A percentile compares a stretch with the other conserved stretches of the same genome.
phyloP scores from a whole-genome alignment of 495 filamentous ascomycete genomes.

The Amphirosellinia nigrospora region DNA sequence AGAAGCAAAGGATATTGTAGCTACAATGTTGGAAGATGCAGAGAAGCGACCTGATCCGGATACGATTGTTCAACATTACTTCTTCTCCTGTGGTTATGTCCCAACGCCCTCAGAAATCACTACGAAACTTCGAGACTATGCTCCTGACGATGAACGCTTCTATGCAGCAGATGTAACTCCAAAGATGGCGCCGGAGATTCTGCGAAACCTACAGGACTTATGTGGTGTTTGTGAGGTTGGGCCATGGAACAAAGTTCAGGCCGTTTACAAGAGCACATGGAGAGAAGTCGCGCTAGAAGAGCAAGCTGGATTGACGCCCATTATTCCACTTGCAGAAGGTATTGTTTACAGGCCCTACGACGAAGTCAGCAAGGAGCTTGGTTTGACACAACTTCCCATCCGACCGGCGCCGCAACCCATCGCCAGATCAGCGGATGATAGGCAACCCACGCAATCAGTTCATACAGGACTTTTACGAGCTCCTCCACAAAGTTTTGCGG shows the following conservation, averaged over 20 bases:
- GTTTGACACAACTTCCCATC: conserved; percentile 35
- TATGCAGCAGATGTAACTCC: conserved; percentile 42
- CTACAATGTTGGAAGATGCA: conserved; percentile 74
- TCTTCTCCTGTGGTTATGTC: conserved; percentile 72
- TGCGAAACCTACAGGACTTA: conserved; percentile 48
- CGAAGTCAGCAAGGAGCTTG: conserved; percentile 41
- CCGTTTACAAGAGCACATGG: conserved; percentile 65
- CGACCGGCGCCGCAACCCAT: conserved; percentile 31
- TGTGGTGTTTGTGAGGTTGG: conserved; percentile 56
- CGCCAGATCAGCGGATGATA: conserved; percentile 35
- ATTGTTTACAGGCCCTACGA: conserved; percentile 70
- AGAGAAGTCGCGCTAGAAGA: conserved; percentile 74
- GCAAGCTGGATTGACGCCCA: conserved; percentile 68
- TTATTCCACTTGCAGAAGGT: conserved; percentile 70
- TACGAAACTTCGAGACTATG: conserved; percentile 53
- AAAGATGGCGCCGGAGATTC: conserved; percentile 38
- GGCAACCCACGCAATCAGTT: conserved; percentile 40
- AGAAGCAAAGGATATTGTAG: conserved; percentile 80
- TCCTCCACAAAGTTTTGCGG: conserved; percentile 63
- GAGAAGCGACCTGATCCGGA: conserved; percentile 78
- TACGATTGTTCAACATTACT: conserved; percentile 79
- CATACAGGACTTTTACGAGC: conserved; percentile 48
- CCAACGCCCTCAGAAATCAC: conserved; percentile 58
- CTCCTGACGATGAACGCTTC: conserved; percentile 52
- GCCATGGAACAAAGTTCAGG: conserved; percentile 49